Percentiles rank a stretch among this genome's conserved stretches.
Evolutionary conservation across 2,329 filamentous ascomycete species (phyloP).

Genomic region (Arthroderma sp.): DNA sequence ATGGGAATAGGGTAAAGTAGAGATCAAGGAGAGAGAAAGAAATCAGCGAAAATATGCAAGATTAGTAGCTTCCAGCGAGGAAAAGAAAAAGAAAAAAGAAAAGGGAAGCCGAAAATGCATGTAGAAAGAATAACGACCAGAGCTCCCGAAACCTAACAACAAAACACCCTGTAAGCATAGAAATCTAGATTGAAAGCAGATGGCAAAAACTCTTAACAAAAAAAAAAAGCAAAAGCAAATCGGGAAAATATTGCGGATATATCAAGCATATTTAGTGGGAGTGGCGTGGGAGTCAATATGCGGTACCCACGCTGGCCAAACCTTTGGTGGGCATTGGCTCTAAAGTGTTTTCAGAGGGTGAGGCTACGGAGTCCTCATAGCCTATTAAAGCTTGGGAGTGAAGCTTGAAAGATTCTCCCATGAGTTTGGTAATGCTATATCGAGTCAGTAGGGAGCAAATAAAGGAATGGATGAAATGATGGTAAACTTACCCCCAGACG

Average conservation of each 20-base stretch:
- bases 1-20: slow-evolving; percentile 15
- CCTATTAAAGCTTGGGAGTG: slow-evolving; percentile 89
- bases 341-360: slow-evolving; percentile 23
- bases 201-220: not conserved
- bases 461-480: not conserved
- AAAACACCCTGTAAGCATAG: slow-evolving; percentile 10
- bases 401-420: slow-evolving; percentile 96
- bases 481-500: slow-evolving; percentile 89
- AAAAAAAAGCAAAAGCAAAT: not conserved
- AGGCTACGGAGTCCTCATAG: slow-evolving; percentile 55
- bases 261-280: not conserved
- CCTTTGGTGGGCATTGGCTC: slow-evolving; percentile 32
- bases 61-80: slow-evolving; percentile 3
- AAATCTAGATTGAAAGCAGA: not conserved
- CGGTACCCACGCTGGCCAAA: slow-evolving; percentile 30
- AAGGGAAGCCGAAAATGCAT: not conserved
- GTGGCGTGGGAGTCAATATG: slow-evolving; percentile 20
- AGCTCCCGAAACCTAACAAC: slow-evolving; percentile 11
- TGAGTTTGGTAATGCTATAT: slow-evolving; percentile 52
- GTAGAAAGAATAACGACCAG: not conserved
- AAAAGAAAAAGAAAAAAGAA: not conserved
- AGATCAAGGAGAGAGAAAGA: slow-evolving; percentile 14
- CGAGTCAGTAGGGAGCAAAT: slow-evolving; percentile 30
- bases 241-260: not conserved
- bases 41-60: slow-evolving; percentile 1